Percentiles rank a stretch among this genome's conserved stretches.
Conservation (phyloP, 805 yeast species). For the Tetrapisispora phaffii region DNA sequence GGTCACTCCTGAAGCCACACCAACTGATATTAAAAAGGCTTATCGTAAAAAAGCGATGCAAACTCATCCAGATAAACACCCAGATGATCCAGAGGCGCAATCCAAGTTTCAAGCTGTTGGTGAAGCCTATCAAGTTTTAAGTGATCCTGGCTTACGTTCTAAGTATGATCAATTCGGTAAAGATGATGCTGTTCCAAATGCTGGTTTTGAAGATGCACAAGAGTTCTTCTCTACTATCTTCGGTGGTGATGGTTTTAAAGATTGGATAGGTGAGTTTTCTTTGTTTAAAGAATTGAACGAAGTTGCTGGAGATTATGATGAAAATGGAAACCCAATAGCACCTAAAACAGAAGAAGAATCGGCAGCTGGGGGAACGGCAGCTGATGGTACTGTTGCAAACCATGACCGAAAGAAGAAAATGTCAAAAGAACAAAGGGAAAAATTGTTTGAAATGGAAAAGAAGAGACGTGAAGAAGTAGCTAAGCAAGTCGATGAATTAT, state of each 20-base stretch:
- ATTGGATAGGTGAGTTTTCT: constrained; percentile 71
- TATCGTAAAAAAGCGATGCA: constrained; percentile 82
- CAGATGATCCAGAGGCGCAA: constrained; percentile 87
- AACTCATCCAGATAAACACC: constrained; percentile 94
- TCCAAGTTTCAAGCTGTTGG: constrained; percentile 69
- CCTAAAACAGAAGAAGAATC: neutral
- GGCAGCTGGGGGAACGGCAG: neutral
- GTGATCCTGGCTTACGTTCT: constrained; percentile 57
- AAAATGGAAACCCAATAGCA: constrained; percentile 16
- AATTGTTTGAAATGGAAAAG: constrained; percentile 40
- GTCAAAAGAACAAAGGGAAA: constrained; percentile 39
- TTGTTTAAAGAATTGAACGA: constrained; percentile 54
- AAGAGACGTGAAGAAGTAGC: constrained; percentile 44
- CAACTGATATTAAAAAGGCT: constrained; percentile 82
- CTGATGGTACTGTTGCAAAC: constrained; percentile 14
- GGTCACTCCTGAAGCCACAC: constrained; percentile 59
- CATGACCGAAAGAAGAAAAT: constrained; percentile 31
- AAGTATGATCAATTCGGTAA: constrained; percentile 83
- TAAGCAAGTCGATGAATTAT: constrained; percentile 41
- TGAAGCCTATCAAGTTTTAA: constrained; percentile 68
- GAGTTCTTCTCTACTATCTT: constrained; percentile 78
- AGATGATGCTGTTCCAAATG: constrained; percentile 56
- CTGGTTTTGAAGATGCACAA: constrained; percentile 74
- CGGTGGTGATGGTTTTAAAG: constrained; percentile 72
- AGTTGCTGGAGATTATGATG: constrained; percentile 35